These are phyloP conservation scores for Casuarina equisetifolia DNA, from an alignment of 306 rosid genomes.

Conservation along the genomic window DNA sequence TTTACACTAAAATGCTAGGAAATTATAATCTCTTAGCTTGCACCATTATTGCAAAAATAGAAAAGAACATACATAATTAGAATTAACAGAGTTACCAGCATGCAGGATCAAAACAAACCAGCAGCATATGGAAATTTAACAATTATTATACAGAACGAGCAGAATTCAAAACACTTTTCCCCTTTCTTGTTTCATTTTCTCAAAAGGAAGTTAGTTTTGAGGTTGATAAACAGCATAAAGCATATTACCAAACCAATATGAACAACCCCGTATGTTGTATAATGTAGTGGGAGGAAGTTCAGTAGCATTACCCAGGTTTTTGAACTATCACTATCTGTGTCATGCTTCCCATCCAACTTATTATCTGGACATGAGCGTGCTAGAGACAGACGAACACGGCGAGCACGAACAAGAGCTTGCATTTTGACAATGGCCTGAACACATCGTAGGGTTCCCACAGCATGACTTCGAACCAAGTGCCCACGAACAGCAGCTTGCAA, in stretches of 20 bases:
- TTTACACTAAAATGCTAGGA: not conserved
- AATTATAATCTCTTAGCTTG: not conserved
- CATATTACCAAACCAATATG: not conserved
- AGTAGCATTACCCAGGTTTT: constrained; percentile 47
- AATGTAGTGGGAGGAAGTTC: not conserved
- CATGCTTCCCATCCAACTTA: constrained; percentile 31
- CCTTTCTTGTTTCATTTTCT: not conserved
- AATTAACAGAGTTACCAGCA: not conserved
- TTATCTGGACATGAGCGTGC: constrained; percentile 29
- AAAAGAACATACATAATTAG: not conserved
- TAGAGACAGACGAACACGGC: constrained; percentile 37
- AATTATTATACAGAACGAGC: not conserved
- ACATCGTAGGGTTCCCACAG: constrained; percentile 89
- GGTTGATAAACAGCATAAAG: not conserved
- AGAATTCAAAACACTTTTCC: not conserved
- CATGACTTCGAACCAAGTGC: constrained; percentile 85
- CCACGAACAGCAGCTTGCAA: constrained; percentile 97
- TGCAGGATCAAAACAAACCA: not conserved
- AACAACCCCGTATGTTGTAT: not conserved
- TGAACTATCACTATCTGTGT: constrained; percentile 24
- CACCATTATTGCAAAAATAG: not conserved
- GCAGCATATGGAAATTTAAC: not conserved
- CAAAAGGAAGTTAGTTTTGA: not conserved
- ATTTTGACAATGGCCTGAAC: constrained; percentile 79
- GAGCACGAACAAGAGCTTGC: constrained; percentile 89